These are phyloP conservation scores for Podosphaera xanthii DNA, from an alignment of 2,329 filamentous ascomycete genomes.

Conservation along the genomic window DNA sequence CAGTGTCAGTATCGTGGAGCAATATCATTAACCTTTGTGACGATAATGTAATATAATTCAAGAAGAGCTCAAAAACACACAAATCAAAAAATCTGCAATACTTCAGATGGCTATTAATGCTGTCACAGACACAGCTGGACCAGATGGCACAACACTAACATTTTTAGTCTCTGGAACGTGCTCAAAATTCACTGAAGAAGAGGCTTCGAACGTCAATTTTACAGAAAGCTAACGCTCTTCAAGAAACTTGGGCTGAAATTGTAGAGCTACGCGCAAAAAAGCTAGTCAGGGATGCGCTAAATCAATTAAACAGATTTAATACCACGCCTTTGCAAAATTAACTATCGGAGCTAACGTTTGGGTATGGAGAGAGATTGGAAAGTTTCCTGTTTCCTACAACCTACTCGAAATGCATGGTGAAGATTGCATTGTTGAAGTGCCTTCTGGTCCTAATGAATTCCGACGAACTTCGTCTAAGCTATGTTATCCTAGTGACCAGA, in stretches of 20 bases:
- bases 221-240: not conserved
- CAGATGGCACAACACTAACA: not conserved
- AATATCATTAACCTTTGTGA: not conserved
- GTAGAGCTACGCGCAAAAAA: not conserved
- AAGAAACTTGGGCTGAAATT: constrained; percentile 3
- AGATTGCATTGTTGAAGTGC: not conserved
- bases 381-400: not conserved
- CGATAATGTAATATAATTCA: not conserved
- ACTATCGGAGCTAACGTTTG: constrained; percentile 1
- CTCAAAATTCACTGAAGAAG: not conserved
- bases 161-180: not conserved
- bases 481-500: no score
- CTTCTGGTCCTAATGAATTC: not conserved
- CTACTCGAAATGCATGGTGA: not conserved
- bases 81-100: not conserved
- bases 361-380: constrained; percentile 2
- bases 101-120: constrained; percentile 1
- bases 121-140: not conserved
- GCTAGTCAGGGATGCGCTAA: not conserved
- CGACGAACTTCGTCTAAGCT: not conserved
- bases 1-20: constrained; percentile 1
- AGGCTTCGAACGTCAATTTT: not conserved
- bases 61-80: not conserved
- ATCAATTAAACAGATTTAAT: constrained; percentile 1
- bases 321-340: not conserved